phyloP scores from a whole-genome alignment of 192 early-diverging fungal genomes.

The Backusella tarrabulga region DNA sequence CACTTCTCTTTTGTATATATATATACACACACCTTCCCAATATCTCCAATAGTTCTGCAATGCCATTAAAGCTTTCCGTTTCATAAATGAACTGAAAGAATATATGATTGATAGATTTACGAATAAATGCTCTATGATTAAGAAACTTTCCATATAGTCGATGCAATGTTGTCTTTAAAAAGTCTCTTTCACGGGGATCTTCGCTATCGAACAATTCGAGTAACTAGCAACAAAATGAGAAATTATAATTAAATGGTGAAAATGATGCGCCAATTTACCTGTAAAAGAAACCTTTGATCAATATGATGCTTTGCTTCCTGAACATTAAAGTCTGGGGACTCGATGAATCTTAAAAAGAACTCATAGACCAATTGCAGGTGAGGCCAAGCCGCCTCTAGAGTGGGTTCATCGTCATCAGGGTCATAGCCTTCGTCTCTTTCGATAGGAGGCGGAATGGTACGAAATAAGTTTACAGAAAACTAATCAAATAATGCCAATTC shows the following conservation, averaged over 20 bases:
- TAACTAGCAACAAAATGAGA: constrained; percentile 56
- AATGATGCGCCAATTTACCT: constrained; percentile 43
- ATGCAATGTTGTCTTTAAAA: constrained; percentile 97
- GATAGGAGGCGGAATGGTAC: constrained; percentile 94
- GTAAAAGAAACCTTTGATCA: constrained; percentile 91
- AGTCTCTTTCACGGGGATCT: constrained; percentile 98
- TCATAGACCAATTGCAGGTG: constrained; percentile 98
- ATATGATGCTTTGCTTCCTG: constrained; percentile 96
- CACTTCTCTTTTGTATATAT: background rate
- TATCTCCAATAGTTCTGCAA: constrained; percentile 98
- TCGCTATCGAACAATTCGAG: constrained; percentile 99
- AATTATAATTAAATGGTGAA: background rate
- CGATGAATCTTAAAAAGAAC: constrained; percentile 97
- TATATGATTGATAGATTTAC: constrained; percentile 96
- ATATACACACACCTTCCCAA: constrained; percentile 78
- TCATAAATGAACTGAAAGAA: constrained; percentile 99
- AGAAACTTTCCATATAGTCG: constrained; percentile 99
- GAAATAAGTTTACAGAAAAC: constrained; percentile 94
- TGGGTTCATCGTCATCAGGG: constrained; percentile 99
- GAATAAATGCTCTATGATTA: constrained; percentile 94
- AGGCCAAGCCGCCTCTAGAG: constrained; percentile 96
- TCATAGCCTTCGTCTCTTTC: constrained; percentile 96
- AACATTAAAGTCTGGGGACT: constrained; percentile 97
- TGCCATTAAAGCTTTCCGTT: constrained; percentile 94
- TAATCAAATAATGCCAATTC: constrained; percentile 18